Evolutionary conservation across 2,329 filamentous ascomycete genomes (phyloP), one percentile per base, ranked within the genome.

Genomic region (Endoconidiophora laricicola): DNA sequence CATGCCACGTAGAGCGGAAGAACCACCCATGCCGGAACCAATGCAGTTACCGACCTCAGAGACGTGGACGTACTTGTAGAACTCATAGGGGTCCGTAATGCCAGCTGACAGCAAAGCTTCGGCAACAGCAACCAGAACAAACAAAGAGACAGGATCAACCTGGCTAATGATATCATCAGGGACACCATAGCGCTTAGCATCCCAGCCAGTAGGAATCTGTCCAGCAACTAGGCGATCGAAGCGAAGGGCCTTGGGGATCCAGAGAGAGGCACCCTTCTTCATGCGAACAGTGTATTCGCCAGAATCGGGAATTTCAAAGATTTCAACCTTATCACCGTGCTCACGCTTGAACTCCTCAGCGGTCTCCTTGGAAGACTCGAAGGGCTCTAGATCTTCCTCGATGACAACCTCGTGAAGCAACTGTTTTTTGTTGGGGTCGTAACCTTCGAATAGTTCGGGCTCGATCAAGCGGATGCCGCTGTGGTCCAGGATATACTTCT

Each of bases 51-150:
- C 91, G 47, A 98, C 85, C 63, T 98, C 86, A 6, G 91, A 96
- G 54, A 98, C 79, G 66, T 98, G 91, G 55, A 98, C 88, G 61
- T 98, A 98, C 72, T 96, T 88, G 78, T 98, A 98, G 70, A 98
- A 96, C 69, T 98, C 91, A 63, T 96, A 98, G 18, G 91, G 93
- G 63, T 98, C 93, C 23, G 91, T 96, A 64, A 98, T 90, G 79
- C 91, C 91, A 55, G 86, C 83, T 26, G 86, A 83, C 47, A 98
- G 74, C 6, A 98, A 80, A 53, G 88, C 81, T 66, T 98, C 93
- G 1, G 84, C 86, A 44, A 88, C 94, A 49, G 86, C 93, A 44
- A 96, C 88, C 43, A 98, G 82, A 26, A 96, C 86, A 63, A 86
- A 98, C 45, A 98, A 75, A 1, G 91, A 94, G 57, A 96, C 90